Percentiles rank a stretch among this genome's conserved stretches.
Evolutionary conservation across 768 basidiomycete genomes (phyloP).

Genomic region (Leccinum obscurum): DNA sequence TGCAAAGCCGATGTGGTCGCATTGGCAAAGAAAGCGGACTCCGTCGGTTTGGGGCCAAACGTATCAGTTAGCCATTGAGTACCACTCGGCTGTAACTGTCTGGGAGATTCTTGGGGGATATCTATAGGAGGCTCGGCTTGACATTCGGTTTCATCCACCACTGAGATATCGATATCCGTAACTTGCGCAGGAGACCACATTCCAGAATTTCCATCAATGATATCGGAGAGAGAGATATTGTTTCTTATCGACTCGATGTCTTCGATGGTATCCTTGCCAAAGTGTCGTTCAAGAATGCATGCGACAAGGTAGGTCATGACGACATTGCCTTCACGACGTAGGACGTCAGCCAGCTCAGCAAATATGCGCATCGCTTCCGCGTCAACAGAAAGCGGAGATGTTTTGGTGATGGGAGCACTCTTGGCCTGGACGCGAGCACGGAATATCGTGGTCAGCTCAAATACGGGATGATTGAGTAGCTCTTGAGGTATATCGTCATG

Average conservation of each 20-base stretch:
- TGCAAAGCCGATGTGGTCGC: constrained; percentile 16
- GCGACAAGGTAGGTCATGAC: constrained; percentile 87
- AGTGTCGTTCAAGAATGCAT: constrained; percentile 84
- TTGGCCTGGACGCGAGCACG: constrained; percentile 77
- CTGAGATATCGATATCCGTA: constrained; percentile 27
- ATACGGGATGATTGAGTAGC: constrained; percentile 71
- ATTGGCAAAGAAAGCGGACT: constrained; percentile 22
- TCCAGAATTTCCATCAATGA: constrained; percentile 63
- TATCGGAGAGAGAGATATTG: constrained; percentile 53
- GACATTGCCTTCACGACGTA: constrained; percentile 62
- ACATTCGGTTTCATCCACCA: constrained; percentile 23
- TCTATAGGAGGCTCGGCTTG: constrained; percentile 8
- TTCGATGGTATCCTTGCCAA: constrained; percentile 78
- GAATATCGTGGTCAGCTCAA: constrained; percentile 80
- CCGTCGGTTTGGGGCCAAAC: constrained; percentile 31
- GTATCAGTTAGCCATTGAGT: constrained; percentile 36
- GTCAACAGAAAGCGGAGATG: constrained; percentile 62
- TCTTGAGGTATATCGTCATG: constrained; percentile 68
- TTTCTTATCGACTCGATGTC: constrained; percentile 68
- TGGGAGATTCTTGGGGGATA: constrained; percentile 3
- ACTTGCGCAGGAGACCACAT: constrained; percentile 26
- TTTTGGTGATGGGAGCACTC: constrained; percentile 74
- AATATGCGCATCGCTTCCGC: constrained; percentile 65
- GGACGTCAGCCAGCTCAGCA: constrained; percentile 55
- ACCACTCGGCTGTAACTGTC: constrained; percentile 27